A percentile compares a stretch with the other conserved stretches of the same genome.
Conservation (phyloP, 306 rosid species). For the Rosa multiflora region DNA sequence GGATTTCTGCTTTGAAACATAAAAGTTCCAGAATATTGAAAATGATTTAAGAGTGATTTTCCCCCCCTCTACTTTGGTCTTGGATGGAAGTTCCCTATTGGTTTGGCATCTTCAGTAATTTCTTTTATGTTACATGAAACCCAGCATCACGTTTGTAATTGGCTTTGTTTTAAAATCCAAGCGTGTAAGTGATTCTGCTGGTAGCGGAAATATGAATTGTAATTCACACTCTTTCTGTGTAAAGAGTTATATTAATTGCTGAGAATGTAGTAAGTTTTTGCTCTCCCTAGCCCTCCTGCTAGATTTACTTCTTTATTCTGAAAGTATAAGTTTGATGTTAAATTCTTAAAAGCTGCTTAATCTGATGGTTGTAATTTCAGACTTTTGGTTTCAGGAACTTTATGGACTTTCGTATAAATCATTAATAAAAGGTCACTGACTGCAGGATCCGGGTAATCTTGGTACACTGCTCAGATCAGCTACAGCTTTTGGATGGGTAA, state of each 20-base stretch:
- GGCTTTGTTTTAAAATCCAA: slow-evolving; percentile 1
- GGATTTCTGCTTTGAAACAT: not conserved
- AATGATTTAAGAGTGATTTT: not conserved
- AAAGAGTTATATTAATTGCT: not conserved
- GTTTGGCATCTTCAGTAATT: not conserved
- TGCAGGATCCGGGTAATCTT: slow-evolving; percentile 96
- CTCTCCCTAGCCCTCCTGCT: not conserved
- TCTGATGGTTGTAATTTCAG: slow-evolving; percentile 7
- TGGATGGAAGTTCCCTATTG: not conserved
- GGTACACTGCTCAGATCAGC: slow-evolving; percentile 91
- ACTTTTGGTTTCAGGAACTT: slow-evolving; percentile 25
- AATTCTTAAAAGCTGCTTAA: not conserved
- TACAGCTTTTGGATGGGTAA: slow-evolving; percentile 88
- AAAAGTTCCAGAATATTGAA: not conserved
- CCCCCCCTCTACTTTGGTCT: not conserved
- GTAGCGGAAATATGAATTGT: not conserved
- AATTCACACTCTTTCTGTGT: not conserved
- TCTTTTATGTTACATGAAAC: not conserved
- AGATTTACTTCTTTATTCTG: not conserved
- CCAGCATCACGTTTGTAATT: not conserved
- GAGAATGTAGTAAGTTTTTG: not conserved
- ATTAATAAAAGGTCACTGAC: slow-evolving; percentile 25
- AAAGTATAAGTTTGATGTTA: not conserved
- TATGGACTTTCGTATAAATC: slow-evolving; percentile 20
- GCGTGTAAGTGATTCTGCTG: not conserved